Conservation (phyloP, 345 rosid species). For the Brassica nigra region DNA sequence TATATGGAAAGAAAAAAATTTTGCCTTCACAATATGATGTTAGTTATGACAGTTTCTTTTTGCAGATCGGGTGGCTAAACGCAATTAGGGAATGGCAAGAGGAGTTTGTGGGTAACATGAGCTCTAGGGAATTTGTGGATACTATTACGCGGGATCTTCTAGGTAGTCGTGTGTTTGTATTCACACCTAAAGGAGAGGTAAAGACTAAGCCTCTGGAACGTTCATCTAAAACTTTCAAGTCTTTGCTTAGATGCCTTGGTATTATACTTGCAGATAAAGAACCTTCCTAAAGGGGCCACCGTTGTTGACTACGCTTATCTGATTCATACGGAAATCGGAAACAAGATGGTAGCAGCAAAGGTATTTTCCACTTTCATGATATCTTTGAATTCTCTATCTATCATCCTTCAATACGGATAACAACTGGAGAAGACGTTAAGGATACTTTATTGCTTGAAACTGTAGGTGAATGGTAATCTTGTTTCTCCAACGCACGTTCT, state of each 20-base stretch:
- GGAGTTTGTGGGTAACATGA: conserved; percentile 99
- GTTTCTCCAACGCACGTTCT: conserved; percentile 85
- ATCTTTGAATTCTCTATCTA: neutral
- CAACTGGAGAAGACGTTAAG: neutral
- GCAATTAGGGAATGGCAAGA: conserved; percentile 99
- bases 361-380: conserved; percentile 43
- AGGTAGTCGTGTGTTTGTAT: conserved; percentile 95
- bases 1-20: neutral
- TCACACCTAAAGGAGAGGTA: conserved; percentile 87
- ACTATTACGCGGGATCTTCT: conserved; percentile 85
- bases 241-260: conserved; percentile 22
- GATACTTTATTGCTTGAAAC: conserved; percentile 30
- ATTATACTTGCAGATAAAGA: conserved; percentile 67
- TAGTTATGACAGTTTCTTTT: conserved; percentile 42
- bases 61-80: conserved; percentile 92
- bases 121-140: conserved; percentile 98
- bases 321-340: conserved; percentile 96
- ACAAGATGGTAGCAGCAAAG: conserved; percentile 98
- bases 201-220: conserved; percentile 28
- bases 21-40: conserved; percentile 23
- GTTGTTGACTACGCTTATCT: conserved; percentile 94
- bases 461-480: conserved; percentile 96
- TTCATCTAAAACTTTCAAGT: conserved; percentile 6
- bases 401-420: conserved; percentile 5
- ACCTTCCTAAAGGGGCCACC: conserved; percentile 92